Base-by-base conservation (phyloP, 768 basidiomycete genomes). In the Hygrocybe coccinea region DNA sequence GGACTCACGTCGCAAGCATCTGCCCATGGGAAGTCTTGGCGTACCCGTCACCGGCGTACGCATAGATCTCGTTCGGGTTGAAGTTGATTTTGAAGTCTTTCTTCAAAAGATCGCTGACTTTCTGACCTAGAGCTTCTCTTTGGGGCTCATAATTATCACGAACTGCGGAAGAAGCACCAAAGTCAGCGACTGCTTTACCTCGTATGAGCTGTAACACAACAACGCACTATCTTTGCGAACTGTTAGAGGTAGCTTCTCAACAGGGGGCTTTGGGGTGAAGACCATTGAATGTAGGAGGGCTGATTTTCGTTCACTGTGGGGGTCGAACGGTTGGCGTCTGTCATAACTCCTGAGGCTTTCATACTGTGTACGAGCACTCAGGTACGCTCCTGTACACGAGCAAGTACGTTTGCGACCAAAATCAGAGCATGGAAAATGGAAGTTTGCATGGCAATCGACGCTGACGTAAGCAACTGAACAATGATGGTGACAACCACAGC, bases 121-220 rank as follows among this genome's bases (percentile, higher is more conserved):
- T 59, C 11, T 57, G 50, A 51, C 80, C 68, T 15, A 66, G 64
- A 1, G 68, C 71, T n/a, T 61, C 69, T 54, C 66, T 71, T 48
- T 71, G 65, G 25, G 64, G 59, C 24, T 75, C 73, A 48, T 65
- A 76, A 29, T 73, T 69, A 56, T 76, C 74, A 35, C 73, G 69
- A 46, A 74, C 75, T 76, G 44, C 15, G 24, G 37, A 53, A 21
- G 9, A 7, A 54, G 29, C 19, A 39, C 8, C 24, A 35, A 25
- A 17, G 29, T 34, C 19, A n/a, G 21, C n/a, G n/a, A n/a, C n/a
- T n/a, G n/a, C n/a, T n/a, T n/a, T 17, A 33, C 17, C 29, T 14
- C 39, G 4, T 21, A 24, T 12, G 35, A 22, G 17, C 29, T 29
- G 24, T 21, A 24, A 39, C 36, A 47, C 19, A 12, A 12, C 14